Evolutionary conservation across 441 rosid species (phyloP), one percentile per base, ranked within the genome.

Genomic region (Metrosideros polymorpha): DNA sequence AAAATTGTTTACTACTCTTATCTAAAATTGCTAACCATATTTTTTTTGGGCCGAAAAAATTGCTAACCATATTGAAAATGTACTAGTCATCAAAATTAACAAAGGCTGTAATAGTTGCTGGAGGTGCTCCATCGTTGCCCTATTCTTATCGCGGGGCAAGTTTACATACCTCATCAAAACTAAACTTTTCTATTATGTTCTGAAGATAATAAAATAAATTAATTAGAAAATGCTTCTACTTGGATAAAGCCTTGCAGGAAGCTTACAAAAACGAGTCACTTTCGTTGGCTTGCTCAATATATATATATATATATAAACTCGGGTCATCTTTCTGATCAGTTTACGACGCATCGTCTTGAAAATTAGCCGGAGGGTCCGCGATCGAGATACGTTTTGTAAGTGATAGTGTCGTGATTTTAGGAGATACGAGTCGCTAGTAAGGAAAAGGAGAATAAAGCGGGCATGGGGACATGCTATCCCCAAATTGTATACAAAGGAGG

Each of bases 391-490:
- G 17, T 71, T 63, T 18, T 2, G 6, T 32, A 18, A 63, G 13
- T 15, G 43, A 32, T 9, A 22, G 3, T 10, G 12, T 63, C 76
- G 25, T 32, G 25, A 32, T 4, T 18, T 63, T 2, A 63, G 6
- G 17, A 71, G 47, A 71, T 39, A 71, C 14, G n/a, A 12, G n/a
- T 0, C n/a, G 9, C 5, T n/a, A n/a, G n/a, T n/a, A 2, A 5
- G 12, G 7, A n/a, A 10, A 35, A 71, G 5, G 7, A 71, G 27
- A 39, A 39, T 35, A 35, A 71, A 35, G 15, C 1, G 15, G 15
- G 2, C 22, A 3, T 10, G n/a, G 1, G 15, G 15, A 5, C n/a
- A 42, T 5, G 22, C 0, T 25, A 3, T 71, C 4, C 5, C 0
- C 8, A 71, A 35, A 39, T 35, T 39, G 6, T 35, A 39, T 39